These are phyloP conservation scores for Stellera chamaejasme DNA, from an alignment of 345 rosid genomes.

Conservation along the genomic window DNA sequence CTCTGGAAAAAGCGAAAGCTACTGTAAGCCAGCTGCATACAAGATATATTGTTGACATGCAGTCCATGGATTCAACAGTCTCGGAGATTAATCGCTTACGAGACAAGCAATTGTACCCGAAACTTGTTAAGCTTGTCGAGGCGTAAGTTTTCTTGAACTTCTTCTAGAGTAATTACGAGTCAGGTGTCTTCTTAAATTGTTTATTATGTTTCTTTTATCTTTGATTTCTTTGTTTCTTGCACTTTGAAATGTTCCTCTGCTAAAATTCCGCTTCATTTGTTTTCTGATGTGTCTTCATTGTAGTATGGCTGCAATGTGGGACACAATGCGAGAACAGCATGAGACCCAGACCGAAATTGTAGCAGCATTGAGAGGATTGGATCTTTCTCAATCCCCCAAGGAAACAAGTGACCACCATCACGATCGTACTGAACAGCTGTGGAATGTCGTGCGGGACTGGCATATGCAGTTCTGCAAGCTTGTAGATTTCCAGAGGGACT, in stretches of 20 bases:
- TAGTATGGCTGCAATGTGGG: conserved; percentile 96
- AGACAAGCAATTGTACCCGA: conserved; percentile 77
- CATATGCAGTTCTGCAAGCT: conserved; percentile 59
- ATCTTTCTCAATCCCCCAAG: conserved; percentile 39
- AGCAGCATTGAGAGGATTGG: conserved; percentile 29
- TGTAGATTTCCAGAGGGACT: conserved; percentile 61
- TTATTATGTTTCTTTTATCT: neutral
- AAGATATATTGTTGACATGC: conserved; percentile 97
- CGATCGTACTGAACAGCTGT: conserved; percentile 62
- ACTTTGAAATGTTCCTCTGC: neutral
- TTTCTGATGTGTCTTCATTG: conserved; percentile 10
- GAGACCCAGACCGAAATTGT: conserved; percentile 46
- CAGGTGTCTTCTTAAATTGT: neutral
- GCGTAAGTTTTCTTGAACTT: conserved; percentile 47
- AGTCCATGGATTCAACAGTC: conserved; percentile 97
- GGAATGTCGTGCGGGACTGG: conserved; percentile 70
- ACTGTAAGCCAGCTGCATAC: conserved; percentile 90
- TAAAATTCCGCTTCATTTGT: neutral
- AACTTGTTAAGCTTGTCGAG: conserved; percentile 73
- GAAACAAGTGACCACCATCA: conserved; percentile 78
- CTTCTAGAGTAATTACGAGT: no score
- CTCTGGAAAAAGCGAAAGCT: conserved; percentile 83
- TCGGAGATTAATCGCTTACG: conserved; percentile 85
- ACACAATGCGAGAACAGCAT: conserved; percentile 54
- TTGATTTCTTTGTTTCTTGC: neutral